Evolutionary conservation across 495 filamentous ascomycete genomes (phyloP).

Genomic region (Podospora comata): DNA sequence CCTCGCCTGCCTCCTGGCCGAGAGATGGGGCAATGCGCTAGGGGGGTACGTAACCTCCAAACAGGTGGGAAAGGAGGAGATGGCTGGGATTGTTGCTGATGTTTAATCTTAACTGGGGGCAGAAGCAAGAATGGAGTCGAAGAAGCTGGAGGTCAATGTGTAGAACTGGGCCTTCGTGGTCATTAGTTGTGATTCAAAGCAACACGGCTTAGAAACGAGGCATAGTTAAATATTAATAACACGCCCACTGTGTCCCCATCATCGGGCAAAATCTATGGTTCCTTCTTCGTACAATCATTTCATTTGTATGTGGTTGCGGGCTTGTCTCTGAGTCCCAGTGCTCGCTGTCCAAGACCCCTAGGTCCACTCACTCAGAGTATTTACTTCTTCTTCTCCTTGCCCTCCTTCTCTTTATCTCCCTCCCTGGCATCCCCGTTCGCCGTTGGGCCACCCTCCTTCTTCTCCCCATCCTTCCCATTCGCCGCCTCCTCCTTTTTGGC

Average conservation of each 20-base stretch:
- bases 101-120: conserved; percentile 31
- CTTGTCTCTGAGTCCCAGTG: background rate
- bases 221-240: conserved; percentile 27
- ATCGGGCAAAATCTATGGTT: conserved; percentile 15
- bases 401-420: conserved; percentile 38
- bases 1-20: conserved; percentile 76
- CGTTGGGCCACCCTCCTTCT: conserved; percentile 60
- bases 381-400: conserved; percentile 40
- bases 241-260: conserved; percentile 14
- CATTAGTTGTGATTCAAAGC: too few relatives aligned
- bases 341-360: background rate
- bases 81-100: conserved; percentile 74
- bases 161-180: too few relatives aligned
- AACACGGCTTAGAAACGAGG: background rate
- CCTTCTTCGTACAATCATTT: conserved; percentile 7
- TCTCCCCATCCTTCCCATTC: conserved; percentile 52
- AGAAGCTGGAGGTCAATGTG: too few relatives aligned
- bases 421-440: conserved; percentile 57
- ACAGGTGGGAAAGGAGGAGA: conserved; percentile 58
- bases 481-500: conserved; percentile 60
- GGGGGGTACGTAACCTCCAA: conserved; percentile 52
- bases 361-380: background rate
- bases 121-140: too few relatives aligned
- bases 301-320: conserved; percentile 15
- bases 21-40: conserved; percentile 58